phyloP scores from a whole-genome alignment of 768 basidiomycete genomes.

The Jaapia argillacea region DNA sequence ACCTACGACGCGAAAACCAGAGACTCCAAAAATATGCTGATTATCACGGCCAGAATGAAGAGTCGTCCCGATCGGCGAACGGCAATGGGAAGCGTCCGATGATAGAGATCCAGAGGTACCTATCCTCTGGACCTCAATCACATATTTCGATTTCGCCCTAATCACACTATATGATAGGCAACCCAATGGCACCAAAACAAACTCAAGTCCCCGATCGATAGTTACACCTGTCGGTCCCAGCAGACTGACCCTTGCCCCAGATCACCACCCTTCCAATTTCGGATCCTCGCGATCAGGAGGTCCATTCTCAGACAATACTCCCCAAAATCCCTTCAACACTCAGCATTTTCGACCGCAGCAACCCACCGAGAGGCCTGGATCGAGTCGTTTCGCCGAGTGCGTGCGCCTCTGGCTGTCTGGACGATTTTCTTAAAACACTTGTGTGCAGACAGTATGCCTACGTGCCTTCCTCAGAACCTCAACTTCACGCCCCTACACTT shows the following conservation, averaged over 20 bases:
- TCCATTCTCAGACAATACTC: too few relatives aligned
- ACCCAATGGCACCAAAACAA: conserved; percentile 11
- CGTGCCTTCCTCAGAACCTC: conserved; percentile 34
- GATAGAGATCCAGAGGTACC: conserved; percentile 22
- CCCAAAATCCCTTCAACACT: too few relatives aligned
- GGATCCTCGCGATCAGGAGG: neutral
- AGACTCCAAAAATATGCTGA: conserved; percentile 30
- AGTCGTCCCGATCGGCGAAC: conserved; percentile 31
- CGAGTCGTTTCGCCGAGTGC: conserved; percentile 42
- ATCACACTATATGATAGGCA: conserved; percentile 6
- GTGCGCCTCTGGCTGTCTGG: conserved; percentile 6
- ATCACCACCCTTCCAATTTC: conserved; percentile 41
- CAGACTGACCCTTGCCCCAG: conserved; percentile 57
- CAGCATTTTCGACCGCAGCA: too few relatives aligned
- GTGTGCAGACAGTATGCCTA: conserved; percentile 58
- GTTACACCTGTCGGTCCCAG: conserved; percentile 47
- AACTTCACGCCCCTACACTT: conserved; percentile 26
- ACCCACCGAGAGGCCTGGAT: conserved; percentile 41
- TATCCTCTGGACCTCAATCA: too few relatives aligned
- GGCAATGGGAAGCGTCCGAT: conserved; percentile 59
- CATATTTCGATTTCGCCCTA: neutral
- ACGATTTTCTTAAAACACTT: neutral
- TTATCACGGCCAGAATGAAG: conserved; percentile 20
- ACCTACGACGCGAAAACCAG: conserved; percentile 37
- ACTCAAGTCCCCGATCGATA: conserved; percentile 54